A percentile compares a stretch with the other conserved stretches of the same genome.
These are phyloP conservation scores for Globisporangium mamillatum DNA, from an alignment of 352 stramenopile species.

Conservation along the genomic window DNA sequence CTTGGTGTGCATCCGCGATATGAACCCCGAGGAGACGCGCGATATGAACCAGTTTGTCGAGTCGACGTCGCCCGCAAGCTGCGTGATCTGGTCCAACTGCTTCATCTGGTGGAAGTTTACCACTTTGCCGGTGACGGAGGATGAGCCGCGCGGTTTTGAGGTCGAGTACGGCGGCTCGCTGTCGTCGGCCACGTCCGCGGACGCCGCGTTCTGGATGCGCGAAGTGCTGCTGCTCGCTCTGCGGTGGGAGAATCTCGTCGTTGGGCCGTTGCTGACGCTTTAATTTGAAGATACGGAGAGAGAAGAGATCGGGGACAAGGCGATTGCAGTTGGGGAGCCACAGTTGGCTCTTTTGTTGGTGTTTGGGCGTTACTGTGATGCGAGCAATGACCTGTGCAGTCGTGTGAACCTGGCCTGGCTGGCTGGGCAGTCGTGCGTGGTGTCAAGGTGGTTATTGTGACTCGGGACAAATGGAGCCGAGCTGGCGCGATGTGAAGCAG, in stretches of 20 bases:
- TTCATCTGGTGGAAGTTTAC: conserved; percentile 72
- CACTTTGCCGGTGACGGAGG: conserved; percentile 33
- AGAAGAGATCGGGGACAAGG: conserved; percentile 6
- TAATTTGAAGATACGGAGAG: conserved; percentile 19
- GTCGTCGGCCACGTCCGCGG: conserved; percentile 31
- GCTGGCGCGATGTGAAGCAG: conserved; percentile 6
- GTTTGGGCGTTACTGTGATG: neutral
- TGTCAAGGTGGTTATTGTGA: neutral
- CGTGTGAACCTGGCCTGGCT: neutral
- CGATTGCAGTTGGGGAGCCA: conserved; percentile 5
- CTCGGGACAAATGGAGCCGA: neutral
- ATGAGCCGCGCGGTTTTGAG: conserved; percentile 33
- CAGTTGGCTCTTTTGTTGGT: neutral
- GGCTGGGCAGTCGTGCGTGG: neutral
- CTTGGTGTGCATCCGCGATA: conserved; percentile 64
- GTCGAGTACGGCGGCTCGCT: conserved; percentile 57
- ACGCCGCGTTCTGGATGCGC: conserved; percentile 59
- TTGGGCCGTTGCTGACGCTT: conserved; percentile 43
- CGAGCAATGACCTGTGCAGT: neutral
- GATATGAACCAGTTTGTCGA: conserved; percentile 27
- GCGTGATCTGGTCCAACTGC: conserved; percentile 60
- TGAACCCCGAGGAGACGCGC: conserved; percentile 41
- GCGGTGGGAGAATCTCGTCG: conserved; percentile 51
- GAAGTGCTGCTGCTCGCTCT: conserved; percentile 52
- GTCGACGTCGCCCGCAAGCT: conserved; percentile 17